Percentiles rank a stretch among this genome's conserved stretches.
phyloP scores from a whole-genome alignment of 1,139 yeast genomes.

The Barnettozyma hawaiiensis region DNA sequence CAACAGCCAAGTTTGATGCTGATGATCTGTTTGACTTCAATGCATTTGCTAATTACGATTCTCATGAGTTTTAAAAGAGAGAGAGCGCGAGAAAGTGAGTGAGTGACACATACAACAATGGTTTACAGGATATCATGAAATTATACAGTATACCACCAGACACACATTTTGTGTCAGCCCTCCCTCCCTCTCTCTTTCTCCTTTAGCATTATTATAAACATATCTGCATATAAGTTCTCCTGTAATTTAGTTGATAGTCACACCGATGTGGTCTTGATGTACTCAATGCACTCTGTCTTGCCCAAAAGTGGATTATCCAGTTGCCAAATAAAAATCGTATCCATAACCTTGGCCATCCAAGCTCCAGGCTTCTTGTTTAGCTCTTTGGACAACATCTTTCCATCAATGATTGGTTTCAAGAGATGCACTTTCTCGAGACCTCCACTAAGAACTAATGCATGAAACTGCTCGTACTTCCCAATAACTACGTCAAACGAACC shows the following conservation, averaged over 20 bases:
- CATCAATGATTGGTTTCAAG: conserved; percentile 58
- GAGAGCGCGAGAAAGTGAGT: too few species aligned
- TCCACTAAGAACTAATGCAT: conserved; percentile 25
- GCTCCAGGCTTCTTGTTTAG: conserved; percentile 71
- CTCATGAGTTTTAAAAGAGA: conserved; percentile 5
- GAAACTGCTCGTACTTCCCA: conserved; percentile 34
- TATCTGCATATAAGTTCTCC: background rate
- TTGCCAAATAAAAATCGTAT: conserved; percentile 63
- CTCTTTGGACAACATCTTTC: conserved; percentile 52
- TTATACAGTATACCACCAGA: conserved; percentile 3
- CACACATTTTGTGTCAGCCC: conserved; percentile 1
- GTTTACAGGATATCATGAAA: conserved; percentile 2
- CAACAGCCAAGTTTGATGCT: conserved; percentile 5
- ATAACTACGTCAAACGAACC: conserved; percentile 10
- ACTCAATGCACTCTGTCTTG: conserved; percentile 48
- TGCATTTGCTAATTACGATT: conserved; percentile 20
- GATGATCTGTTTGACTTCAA: conserved; percentile 22
- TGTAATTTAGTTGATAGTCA: background rate
- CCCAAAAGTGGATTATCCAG: conserved; percentile 57
- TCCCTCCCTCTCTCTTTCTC: too few species aligned
- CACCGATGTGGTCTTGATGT: conserved; percentile 25
- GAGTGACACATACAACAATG: background rate
- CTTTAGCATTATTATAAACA: background rate
- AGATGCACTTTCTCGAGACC: conserved; percentile 39
- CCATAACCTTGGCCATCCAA: conserved; percentile 62